Conservation (phyloP, 1,284 basidiomycete species). For the Thelephora terrestris region DNA sequence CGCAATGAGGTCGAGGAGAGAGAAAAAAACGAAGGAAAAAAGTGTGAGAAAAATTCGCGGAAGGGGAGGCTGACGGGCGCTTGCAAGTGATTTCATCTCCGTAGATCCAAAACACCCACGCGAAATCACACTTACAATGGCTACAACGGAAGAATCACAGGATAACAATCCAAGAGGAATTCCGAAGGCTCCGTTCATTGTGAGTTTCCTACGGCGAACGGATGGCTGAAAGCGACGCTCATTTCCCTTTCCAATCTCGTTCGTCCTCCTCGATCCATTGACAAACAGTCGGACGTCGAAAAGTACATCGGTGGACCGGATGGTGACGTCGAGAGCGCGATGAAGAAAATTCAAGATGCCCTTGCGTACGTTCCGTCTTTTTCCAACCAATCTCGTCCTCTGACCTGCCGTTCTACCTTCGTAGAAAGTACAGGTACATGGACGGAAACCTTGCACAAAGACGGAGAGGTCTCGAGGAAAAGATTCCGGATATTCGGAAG, state of each 20-base stretch:
- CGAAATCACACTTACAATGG: neutral
- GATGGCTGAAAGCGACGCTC: neutral
- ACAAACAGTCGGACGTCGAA: constrained; percentile 66
- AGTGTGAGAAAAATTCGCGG: constrained; percentile 1
- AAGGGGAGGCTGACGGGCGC: too few relatives aligned
- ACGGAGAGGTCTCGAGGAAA: constrained; percentile 74
- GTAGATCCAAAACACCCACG: too few relatives aligned
- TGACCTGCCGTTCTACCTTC: constrained; percentile 11
- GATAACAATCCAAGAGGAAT: constrained; percentile 86
- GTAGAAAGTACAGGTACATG: constrained; percentile 98
- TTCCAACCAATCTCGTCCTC: constrained; percentile 11
- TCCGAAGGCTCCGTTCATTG: constrained; percentile 91
- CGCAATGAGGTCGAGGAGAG: neutral
- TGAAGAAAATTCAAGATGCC: constrained; percentile 87
- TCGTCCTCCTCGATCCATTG: neutral
- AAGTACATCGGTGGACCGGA: constrained; percentile 78
- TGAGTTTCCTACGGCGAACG: constrained; percentile 31
- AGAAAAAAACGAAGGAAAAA: constrained; percentile 4
- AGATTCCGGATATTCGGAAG: constrained; percentile 95
- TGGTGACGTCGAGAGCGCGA: constrained; percentile 67
- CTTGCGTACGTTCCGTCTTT: constrained; percentile 57
- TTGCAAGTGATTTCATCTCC: too few relatives aligned
- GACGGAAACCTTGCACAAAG: constrained; percentile 81
- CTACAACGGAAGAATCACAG: constrained; percentile 17
- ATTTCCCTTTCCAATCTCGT: constrained; percentile 1